These are phyloP conservation scores for Castanopsis chinensis DNA, from an alignment of 306 rosid genomes.

Conservation along the genomic window DNA sequence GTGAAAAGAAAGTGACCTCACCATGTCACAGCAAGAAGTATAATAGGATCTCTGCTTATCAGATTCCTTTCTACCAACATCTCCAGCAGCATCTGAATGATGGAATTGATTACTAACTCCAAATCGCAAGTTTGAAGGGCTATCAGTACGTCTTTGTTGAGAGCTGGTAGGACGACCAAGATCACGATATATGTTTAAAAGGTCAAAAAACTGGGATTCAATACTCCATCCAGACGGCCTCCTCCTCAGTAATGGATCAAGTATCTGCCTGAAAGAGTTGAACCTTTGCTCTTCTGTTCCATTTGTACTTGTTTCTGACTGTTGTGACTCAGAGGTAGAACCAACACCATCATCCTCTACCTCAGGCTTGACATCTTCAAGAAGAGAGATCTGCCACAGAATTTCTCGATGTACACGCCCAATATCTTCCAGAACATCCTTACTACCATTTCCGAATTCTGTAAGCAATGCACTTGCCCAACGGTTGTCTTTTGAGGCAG, in stretches of 20 bases:
- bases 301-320: slow-evolving; percentile 58
- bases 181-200: slow-evolving; percentile 81
- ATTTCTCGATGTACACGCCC: slow-evolving; percentile 84
- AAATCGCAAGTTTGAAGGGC: slow-evolving; percentile 48
- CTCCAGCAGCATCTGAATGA: slow-evolving; percentile 48
- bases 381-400: slow-evolving; percentile 85
- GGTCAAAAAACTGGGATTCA: slow-evolving; percentile 93
- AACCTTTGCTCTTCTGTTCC: slow-evolving; percentile 85
- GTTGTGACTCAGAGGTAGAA: slow-evolving; percentile 64
- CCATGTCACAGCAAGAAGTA: slow-evolving; percentile 81
- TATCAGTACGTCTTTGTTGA: slow-evolving; percentile 56
- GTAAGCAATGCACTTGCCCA: slow-evolving; percentile 88
- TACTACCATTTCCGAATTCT: slow-evolving; percentile 83
- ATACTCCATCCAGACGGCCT: slow-evolving; percentile 90
- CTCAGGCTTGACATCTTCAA: slow-evolving; percentile 77
- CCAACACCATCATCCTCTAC: slow-evolving; percentile 59
- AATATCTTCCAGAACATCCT: slow-evolving; percentile 84
- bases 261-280: slow-evolving; percentile 86
- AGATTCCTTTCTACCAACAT: slow-evolving; percentile 52
- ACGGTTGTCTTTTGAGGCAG: slow-evolving; percentile 94
- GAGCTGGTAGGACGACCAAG: slow-evolving; percentile 77
- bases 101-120: slow-evolving; percentile 49
- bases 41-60: slow-evolving; percentile 72
- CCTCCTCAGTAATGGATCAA: slow-evolving; percentile 84
- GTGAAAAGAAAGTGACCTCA: slow-evolving; percentile 89